These are phyloP conservation scores for Cordyceps farinosa DNA, from an alignment of 2,329 filamentous ascomycete species.

Conservation along the genomic window DNA sequence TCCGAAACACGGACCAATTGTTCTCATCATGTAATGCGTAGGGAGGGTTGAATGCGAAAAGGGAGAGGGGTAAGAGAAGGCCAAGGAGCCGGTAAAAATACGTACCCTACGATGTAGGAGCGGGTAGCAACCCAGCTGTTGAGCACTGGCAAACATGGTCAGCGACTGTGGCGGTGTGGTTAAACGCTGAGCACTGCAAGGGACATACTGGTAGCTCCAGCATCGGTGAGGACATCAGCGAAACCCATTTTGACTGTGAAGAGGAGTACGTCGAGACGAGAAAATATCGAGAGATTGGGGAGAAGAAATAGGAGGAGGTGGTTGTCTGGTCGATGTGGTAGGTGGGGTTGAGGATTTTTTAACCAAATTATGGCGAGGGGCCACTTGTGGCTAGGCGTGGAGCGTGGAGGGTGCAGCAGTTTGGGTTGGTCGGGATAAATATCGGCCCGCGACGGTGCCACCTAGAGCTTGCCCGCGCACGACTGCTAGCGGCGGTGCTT, in stretches of 20 bases:
- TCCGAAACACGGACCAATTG: slow-evolving; percentile 95
- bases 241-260: slow-evolving; percentile 59
- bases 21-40: slow-evolving; percentile 61
- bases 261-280: slow-evolving; percentile 25
- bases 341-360: slow-evolving; percentile 43
- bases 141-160: slow-evolving; percentile 50
- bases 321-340: slow-evolving; percentile 37
- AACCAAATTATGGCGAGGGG: slow-evolving; percentile 27
- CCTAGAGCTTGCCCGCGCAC: neutral
- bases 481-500: neutral
- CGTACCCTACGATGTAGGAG: slow-evolving; percentile 82
- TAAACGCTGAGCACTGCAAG: slow-evolving; percentile 22
- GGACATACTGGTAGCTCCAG: slow-evolving; percentile 51
- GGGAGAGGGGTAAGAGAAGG: neutral
- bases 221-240: slow-evolving; percentile 63
- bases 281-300: slow-evolving; percentile 27
- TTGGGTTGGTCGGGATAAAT: slow-evolving; percentile 22
- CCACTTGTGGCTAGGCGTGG: slow-evolving; percentile 22
- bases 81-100: slow-evolving; percentile 25
- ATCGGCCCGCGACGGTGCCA: slow-evolving; percentile 17
- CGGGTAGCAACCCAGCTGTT: slow-evolving; percentile 71
- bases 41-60: neutral
- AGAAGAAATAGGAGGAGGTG: slow-evolving; percentile 28
- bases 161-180: slow-evolving; percentile 30
- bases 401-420: slow-evolving; percentile 1